Conservation (phyloP, 352 stramenopile species). For the Phytophthora syringae region DNA sequence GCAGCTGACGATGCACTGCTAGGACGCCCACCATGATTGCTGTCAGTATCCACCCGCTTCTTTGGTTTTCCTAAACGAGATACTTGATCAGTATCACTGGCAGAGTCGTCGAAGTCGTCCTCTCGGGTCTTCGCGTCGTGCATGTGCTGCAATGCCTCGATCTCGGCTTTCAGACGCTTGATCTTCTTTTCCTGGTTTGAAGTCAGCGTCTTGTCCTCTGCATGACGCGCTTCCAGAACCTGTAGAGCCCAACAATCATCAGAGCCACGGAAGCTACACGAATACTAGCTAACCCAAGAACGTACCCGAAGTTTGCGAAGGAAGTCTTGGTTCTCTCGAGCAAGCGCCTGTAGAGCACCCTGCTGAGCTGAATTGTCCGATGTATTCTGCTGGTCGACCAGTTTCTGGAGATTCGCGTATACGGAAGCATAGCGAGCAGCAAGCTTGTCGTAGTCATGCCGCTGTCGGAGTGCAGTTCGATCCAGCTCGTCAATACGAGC, state of each 20-base stretch:
- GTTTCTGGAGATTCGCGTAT: conserved; percentile 65
- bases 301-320: conserved; percentile 61
- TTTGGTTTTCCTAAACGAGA: conserved; percentile 22
- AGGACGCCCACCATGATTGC: conserved; percentile 14
- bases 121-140: conserved; percentile 45
- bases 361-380: conserved; percentile 36
- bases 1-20: conserved; percentile 25
- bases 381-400: conserved; percentile 42
- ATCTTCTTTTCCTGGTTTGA: conserved; percentile 72
- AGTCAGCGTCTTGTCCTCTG: conserved; percentile 61
- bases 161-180: conserved; percentile 71
- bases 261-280: not conserved
- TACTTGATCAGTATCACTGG: conserved; percentile 23
- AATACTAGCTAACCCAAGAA: not conserved
- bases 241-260: conserved; percentile 9
- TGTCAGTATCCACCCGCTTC: conserved; percentile 3
- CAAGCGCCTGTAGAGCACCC: conserved; percentile 57
- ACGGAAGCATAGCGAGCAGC: conserved; percentile 57
- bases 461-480: conserved; percentile 52
- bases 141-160: conserved; percentile 82
- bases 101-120: conserved; percentile 33
- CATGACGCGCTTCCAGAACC: conserved; percentile 66
- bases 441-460: conserved; percentile 75
- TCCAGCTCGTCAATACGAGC: conserved; percentile 55
- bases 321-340: conserved; percentile 77